Evolutionary conservation across 1,284 basidiomycete species (phyloP).

Genomic region (Ganoderma sinense): DNA sequence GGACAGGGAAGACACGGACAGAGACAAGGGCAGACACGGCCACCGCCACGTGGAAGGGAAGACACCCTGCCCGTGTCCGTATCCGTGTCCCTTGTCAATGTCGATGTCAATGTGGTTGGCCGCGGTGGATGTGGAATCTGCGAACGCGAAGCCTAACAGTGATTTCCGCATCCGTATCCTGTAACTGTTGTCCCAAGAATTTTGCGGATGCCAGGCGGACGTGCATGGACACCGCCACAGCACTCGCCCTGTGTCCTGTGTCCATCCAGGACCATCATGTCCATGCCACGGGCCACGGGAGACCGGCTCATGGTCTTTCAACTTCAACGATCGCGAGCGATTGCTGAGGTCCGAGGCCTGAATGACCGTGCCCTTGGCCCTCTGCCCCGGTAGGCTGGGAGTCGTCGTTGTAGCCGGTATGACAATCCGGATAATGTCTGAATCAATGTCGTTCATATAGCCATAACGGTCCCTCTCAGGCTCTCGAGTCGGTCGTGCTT

Average conservation of each 20-base stretch:
- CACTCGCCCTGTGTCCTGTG: neutral
- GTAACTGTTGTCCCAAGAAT: neutral
- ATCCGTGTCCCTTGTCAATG: too few species aligned
- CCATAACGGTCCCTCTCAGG: neutral
- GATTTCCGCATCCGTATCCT: neutral
- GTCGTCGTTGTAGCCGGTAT: neutral
- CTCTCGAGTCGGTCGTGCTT: neutral
- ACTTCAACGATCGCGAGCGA: too few species aligned
- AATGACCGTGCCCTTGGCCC: neutral
- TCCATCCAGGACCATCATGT: too few species aligned
- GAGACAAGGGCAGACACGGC: too few species aligned
- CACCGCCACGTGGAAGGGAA: neutral
- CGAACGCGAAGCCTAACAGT: neutral
- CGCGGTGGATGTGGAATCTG: neutral
- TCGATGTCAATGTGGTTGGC: neutral
- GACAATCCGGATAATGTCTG: neutral
- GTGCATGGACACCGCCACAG: conserved; percentile 20
- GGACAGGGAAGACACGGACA: conserved; percentile 1
- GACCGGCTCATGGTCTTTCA: neutral
- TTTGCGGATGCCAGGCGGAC: conserved; percentile 3
- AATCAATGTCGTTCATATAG: neutral
- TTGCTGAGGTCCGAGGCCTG: too few species aligned
- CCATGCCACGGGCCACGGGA: too few species aligned
- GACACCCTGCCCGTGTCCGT: neutral
- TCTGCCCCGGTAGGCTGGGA: neutral